Evolutionary conservation across 2,329 filamentous ascomycete genomes (phyloP).

Genomic region (Fusarium sp.): DNA sequence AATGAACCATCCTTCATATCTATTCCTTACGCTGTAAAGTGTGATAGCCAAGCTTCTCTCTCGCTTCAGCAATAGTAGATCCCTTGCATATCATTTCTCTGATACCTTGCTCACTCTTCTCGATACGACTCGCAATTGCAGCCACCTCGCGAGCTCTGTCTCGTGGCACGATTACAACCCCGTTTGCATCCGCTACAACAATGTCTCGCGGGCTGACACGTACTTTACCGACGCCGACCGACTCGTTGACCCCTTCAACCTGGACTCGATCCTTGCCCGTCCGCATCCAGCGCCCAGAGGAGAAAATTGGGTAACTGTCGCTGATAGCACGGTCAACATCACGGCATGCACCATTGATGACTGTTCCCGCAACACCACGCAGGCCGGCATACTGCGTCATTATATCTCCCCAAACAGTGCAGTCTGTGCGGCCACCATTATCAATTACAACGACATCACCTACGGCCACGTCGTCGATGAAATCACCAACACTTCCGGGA

Average conservation of each 20-base stretch:
- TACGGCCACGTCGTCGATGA: neutral
- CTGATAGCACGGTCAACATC: slow-evolving; percentile 1
- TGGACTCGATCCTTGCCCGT: neutral
- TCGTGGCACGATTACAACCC: neutral
- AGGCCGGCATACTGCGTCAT: slow-evolving; percentile 49
- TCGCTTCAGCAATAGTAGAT: neutral
- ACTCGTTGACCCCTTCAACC: neutral
- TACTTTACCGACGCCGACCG: neutral
- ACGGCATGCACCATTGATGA: slow-evolving; percentile 1
- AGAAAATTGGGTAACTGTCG: neutral
- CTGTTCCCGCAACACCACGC: slow-evolving; percentile 3
- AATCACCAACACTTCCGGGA: neutral
- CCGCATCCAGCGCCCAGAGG: neutral
- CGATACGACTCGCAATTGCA: neutral
- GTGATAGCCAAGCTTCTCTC: neutral
- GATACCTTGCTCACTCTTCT: neutral
- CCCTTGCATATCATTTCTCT: neutral
- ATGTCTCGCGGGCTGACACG: neutral
- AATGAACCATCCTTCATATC: neutral
- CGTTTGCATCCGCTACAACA: neutral
- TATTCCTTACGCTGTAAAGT: neutral
- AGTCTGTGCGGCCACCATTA: slow-evolving; percentile 47
- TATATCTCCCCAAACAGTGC: slow-evolving; percentile 50
- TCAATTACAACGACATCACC: slow-evolving; percentile 47
- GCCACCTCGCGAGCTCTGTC: neutral